Evolutionary conservation across 1,284 basidiomycete species (phyloP).

Genomic region (Rhodotorula sp.): DNA sequence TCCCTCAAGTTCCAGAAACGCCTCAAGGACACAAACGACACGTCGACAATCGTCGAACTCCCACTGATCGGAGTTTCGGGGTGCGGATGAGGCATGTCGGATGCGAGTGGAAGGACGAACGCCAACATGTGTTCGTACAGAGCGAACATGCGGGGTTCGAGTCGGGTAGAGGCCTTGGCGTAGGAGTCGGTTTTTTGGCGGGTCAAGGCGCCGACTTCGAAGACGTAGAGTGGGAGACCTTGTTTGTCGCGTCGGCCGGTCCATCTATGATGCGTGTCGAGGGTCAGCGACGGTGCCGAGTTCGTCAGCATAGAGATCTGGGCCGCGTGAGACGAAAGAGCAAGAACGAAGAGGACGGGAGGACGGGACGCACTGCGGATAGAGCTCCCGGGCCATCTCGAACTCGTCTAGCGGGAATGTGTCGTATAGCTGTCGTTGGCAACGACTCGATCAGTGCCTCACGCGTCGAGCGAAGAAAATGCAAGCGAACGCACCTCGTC

Average conservation of each 20-base stretch:
- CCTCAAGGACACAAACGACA: conserved; percentile 60
- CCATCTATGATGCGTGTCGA: conserved; percentile 51
- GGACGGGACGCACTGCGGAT: conserved; percentile 47
- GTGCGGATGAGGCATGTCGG: conserved; percentile 53
- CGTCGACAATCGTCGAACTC: conserved; percentile 71
- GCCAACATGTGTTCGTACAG: conserved; percentile 55
- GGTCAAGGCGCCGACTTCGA: conserved; percentile 59
- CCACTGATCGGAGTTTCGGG: conserved; percentile 58
- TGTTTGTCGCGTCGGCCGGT: conserved; percentile 58
- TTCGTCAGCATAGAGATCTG: conserved; percentile 63
- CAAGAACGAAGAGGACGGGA: too few relatives aligned
- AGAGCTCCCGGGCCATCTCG: conserved; percentile 48
- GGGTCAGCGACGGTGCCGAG: too few relatives aligned
- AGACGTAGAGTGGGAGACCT: conserved; percentile 70
- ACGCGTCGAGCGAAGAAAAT: too few relatives aligned
- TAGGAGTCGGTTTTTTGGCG: conserved; percentile 60
- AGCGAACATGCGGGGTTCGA: conserved; percentile 68
- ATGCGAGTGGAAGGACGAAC: conserved; percentile 63
- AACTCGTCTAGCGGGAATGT: conserved; percentile 62
- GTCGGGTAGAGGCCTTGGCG: conserved; percentile 57
- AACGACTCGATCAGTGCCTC: conserved; percentile 47
- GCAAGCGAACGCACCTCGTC: too few relatives aligned
- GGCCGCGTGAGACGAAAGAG: conserved; percentile 35
- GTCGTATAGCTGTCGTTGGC: conserved; percentile 57
- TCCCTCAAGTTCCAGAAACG: conserved; percentile 55